Evolutionary conservation across 768 basidiomycete species (phyloP).

Genomic region (Nidularia sp.): DNA sequence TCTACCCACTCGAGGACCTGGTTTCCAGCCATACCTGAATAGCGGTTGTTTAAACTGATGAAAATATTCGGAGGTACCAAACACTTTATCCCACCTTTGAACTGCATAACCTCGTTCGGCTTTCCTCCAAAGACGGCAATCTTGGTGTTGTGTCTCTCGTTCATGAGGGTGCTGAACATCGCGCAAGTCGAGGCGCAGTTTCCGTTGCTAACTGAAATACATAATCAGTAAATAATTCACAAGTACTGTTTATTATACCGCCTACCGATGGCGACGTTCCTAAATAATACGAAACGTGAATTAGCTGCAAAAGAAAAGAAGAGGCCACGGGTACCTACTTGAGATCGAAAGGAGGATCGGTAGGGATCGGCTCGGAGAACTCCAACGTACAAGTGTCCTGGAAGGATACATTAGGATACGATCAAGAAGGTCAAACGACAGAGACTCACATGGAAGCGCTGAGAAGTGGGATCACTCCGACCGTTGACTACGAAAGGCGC

Average conservation of each 20-base stretch:
- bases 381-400: conserved; percentile 41
- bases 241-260: not conserved
- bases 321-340: conserved; percentile 19
- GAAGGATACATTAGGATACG: not conserved
- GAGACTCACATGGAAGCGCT: conserved; percentile 40
- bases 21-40: conserved; percentile 52
- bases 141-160: conserved; percentile 47
- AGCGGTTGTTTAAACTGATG: not conserved
- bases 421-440: not conserved
- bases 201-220: conserved; percentile 31
- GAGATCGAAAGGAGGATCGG: conserved; percentile 40
- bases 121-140: conserved; percentile 57
- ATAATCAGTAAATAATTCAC: not conserved
- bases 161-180: conserved; percentile 60
- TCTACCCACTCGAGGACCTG: conserved; percentile 62
- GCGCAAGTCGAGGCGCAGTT: conserved; percentile 62
- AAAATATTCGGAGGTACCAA: not conserved
- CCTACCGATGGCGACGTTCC: conserved; percentile 43
- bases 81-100: conserved; percentile 30
- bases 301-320: conserved; percentile 12
- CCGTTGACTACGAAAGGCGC: conserved; percentile 40
- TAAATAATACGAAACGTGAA: conserved; percentile 27
- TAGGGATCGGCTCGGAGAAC: conserved; percentile 33
- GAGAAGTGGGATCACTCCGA: conserved; percentile 36
- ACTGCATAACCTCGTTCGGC: conserved; percentile 45